Conservation (phyloP, 768 basidiomycete genomes). For the Xerocomus potaroensis region DNA sequence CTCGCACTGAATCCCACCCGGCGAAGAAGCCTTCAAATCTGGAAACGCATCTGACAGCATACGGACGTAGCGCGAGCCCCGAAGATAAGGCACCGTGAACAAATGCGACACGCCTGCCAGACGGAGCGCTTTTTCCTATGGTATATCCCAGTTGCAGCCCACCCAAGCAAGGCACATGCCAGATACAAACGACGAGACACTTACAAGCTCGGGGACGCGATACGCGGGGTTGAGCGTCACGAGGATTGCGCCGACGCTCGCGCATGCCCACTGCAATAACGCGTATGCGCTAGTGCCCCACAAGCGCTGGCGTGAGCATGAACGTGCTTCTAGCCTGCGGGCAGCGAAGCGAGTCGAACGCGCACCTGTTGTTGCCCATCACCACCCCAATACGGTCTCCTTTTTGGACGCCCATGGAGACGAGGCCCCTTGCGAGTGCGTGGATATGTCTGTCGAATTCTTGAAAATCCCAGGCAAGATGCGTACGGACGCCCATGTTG, state of each 20-base stretch:
- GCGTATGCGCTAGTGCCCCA: slow-evolving; percentile 66
- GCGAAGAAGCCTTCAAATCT: slow-evolving; percentile 43
- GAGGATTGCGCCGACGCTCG: slow-evolving; percentile 77
- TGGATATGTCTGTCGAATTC: slow-evolving; percentile 66
- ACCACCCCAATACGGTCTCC: slow-evolving; percentile 77
- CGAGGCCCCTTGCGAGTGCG: slow-evolving; percentile 66
- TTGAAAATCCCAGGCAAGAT: slow-evolving; percentile 69
- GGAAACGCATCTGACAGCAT: slow-evolving; percentile 58
- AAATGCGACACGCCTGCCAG: slow-evolving; percentile 66
- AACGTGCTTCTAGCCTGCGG: too few species aligned
- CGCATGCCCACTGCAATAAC: slow-evolving; percentile 80
- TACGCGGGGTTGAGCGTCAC: slow-evolving; percentile 85
- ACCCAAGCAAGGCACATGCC: background rate
- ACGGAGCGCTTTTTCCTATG: slow-evolving; percentile 56
- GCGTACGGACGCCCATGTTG: slow-evolving; percentile 44
- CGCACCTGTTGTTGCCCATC: slow-evolving; percentile 83
- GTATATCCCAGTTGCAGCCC: too few species aligned
- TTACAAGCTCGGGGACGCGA: slow-evolving; percentile 63
- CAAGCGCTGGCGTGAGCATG: background rate
- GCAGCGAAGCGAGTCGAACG: background rate
- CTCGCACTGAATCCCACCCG: slow-evolving; percentile 55
- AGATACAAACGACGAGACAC: background rate
- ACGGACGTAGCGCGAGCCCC: slow-evolving; percentile 58
- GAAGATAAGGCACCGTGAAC: slow-evolving; percentile 66
- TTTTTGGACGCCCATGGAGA: slow-evolving; percentile 63